Evolutionary conservation across 2,329 filamentous ascomycete species (phyloP), one percentile per base, ranked within the genome.

Genomic region (Hymenoscyphus fructigenus): DNA sequence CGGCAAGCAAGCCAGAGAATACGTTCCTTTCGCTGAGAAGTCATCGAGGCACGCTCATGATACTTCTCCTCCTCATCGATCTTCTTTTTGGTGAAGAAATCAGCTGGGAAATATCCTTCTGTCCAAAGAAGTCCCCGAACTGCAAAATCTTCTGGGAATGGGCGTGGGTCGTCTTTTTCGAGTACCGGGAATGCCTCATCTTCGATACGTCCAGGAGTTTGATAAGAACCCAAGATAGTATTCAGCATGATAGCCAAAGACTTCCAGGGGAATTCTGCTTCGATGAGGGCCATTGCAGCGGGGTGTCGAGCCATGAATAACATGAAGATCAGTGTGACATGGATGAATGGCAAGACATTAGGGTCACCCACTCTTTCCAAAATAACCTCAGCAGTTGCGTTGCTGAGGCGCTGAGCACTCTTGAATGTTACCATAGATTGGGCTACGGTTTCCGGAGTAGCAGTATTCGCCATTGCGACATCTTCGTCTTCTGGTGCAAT

Each of bases 121-220:
- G 70, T 65, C 65, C 68, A 75, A 0, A 71, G 59, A 2, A 75
- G 63, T 0, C 74, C 74, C 26, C 71, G 69, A 34, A 75, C 65
- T 9, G 71, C 72, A 57, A 69, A 74, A 17, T 75, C 74, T 44
- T 75, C 73, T 0, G 73, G 71, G 20, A 74, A 71, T 17, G 71
- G 71, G 2, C 69, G 66, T 20, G 69, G 47, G 4, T 71, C 71
- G 41, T 72, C 69, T 44, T 70, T 71, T 44, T 71, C 68, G 1
- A 70, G 71, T 5, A 66, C 38, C 1, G 72, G 72, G 38, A 74
- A 72, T 0, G 61, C 41, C 1, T 65, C 44, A 34, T 41, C 57
- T 32, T 72, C 67, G 59, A 72, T 70, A 12, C 64, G 63, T n/a
- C 15, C 41, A 26, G 56, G 63, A 3, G 41, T 65, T 15, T 44